Conservation (phyloP, 2,329 filamentous ascomycete species). For the Emmonsiellopsis sp. region DNA sequence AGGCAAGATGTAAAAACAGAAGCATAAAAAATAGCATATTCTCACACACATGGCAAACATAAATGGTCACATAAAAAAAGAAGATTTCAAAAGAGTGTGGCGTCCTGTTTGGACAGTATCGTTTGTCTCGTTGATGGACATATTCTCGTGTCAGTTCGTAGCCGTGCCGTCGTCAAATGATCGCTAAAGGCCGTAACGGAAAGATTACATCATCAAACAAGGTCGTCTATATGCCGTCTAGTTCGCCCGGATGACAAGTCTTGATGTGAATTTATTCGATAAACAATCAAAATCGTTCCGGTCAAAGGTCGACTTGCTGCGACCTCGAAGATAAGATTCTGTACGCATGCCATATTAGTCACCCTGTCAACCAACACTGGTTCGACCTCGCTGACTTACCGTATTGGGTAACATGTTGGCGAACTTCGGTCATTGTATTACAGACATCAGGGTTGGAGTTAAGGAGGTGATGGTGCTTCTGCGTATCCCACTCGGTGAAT, state of each 20-base stretch:
- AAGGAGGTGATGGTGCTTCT: slow-evolving; percentile 80
- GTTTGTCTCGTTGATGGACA: slow-evolving; percentile 3
- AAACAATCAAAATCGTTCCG: slow-evolving; percentile 87
- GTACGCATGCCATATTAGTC: slow-evolving; percentile 14
- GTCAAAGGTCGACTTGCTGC: slow-evolving; percentile 74
- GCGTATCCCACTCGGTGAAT: slow-evolving; percentile 88
- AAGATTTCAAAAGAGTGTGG: slow-evolving; percentile 7
- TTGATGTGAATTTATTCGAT: slow-evolving; percentile 95
- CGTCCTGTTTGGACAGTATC: neutral
- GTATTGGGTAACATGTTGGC: slow-evolving; percentile 84
- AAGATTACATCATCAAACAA: slow-evolving; percentile 11
- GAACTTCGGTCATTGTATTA: slow-evolving; percentile 92
- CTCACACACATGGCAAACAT: slow-evolving; percentile 21
- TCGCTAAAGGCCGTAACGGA: slow-evolving; percentile 14
- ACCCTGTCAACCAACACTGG: neutral
- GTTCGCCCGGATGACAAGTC: slow-evolving; percentile 91
- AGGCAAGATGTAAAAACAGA: slow-evolving; percentile 19
- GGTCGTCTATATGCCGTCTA: slow-evolving; percentile 32
- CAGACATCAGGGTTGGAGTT: slow-evolving; percentile 88
- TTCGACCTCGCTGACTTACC: slow-evolving; percentile 49
- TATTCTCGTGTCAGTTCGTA: slow-evolving; percentile 3
- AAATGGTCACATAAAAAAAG: slow-evolving; percentile 18
- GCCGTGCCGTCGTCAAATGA: slow-evolving; percentile 1
- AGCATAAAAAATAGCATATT: slow-evolving; percentile 12
- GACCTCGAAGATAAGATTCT: slow-evolving; percentile 81